These are phyloP conservation scores for Secale cereale DNA, from an alignment of 176 grass and related monocot species.

Conservation along the genomic window DNA sequence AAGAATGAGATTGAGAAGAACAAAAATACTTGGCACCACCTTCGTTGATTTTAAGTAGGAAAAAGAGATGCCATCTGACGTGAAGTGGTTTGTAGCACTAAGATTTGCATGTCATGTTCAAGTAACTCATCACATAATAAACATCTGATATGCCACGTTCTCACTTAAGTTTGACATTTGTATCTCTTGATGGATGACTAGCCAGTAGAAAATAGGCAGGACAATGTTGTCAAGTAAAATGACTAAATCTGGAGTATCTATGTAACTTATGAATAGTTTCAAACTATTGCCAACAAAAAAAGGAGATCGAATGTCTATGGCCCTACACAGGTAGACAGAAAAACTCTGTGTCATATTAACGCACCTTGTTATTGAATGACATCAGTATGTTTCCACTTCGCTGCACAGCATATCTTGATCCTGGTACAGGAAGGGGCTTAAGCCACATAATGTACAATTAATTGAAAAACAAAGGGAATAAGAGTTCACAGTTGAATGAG, in stretches of 20 bases:
- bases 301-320: background rate
- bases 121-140: background rate
- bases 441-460: conserved; percentile 7
- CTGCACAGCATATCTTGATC: conserved; percentile 92
- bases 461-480: background rate
- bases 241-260: background rate
- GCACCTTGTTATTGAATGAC: conserved; percentile 98
- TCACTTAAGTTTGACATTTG: background rate
- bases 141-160: background rate
- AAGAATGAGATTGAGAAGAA: background rate
- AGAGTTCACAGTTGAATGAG: background rate
- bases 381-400: conserved; percentile 87
- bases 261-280: background rate
- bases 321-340: background rate
- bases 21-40: background rate
- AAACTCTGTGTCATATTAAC: background rate
- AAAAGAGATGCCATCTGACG: background rate
- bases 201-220: background rate
- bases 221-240: background rate
- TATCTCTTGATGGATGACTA: background rate
- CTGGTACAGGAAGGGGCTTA: conserved; percentile 25
- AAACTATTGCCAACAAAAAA: background rate
- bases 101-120: background rate
- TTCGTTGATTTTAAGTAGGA: conserved; percentile 7
- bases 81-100: background rate